Evolutionary conservation across 805 yeast genomes (phyloP).

Genomic region (Yarrowia deformans): DNA sequence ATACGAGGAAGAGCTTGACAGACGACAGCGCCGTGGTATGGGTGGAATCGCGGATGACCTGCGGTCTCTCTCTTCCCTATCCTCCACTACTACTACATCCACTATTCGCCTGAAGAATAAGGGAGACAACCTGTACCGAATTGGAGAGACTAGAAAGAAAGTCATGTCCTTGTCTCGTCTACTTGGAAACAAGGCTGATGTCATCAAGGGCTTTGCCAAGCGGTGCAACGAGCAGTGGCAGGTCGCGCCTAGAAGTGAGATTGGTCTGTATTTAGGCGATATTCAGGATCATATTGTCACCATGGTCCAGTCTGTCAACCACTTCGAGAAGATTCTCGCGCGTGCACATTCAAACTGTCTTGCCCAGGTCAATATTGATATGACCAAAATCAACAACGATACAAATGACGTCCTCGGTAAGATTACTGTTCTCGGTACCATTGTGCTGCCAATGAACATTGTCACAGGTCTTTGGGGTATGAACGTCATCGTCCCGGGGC

Average conservation of each 20-base stretch:
- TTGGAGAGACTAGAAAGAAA: slow-evolving; percentile 93
- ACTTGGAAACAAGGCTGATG: slow-evolving; percentile 93
- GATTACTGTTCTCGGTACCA: slow-evolving; percentile 91
- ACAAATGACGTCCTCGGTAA: slow-evolving; percentile 96
- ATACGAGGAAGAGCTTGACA: slow-evolving; percentile 43
- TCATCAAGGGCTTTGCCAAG: slow-evolving; percentile 93
- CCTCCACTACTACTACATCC: slow-evolving; percentile 46
- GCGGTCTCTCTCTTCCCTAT: slow-evolving; percentile 46
- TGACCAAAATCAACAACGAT: slow-evolving; percentile 96
- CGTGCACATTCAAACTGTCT: slow-evolving; percentile 95
- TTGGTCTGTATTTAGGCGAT: slow-evolving; percentile 94
- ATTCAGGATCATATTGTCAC: slow-evolving; percentile 98
- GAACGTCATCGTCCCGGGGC: slow-evolving; percentile 98
- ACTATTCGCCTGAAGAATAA: slow-evolving; percentile 57
- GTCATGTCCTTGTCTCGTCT: slow-evolving; percentile 90
- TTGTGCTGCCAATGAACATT: slow-evolving; percentile 92
- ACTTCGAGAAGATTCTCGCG: slow-evolving; percentile 91
- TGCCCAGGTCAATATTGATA: slow-evolving; percentile 96
- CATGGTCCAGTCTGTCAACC: slow-evolving; percentile 94
- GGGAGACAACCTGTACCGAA: slow-evolving; percentile 93
- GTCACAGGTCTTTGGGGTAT: slow-evolving; percentile 98
- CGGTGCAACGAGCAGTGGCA: slow-evolving; percentile 87
- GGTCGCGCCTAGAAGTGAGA: slow-evolving; percentile 79
- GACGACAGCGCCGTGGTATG: neutral
- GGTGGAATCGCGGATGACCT: slow-evolving; percentile 35